Base-by-base conservation (phyloP, 192 early-diverging fungal genomes). In the Coemansia sp. region DNA sequence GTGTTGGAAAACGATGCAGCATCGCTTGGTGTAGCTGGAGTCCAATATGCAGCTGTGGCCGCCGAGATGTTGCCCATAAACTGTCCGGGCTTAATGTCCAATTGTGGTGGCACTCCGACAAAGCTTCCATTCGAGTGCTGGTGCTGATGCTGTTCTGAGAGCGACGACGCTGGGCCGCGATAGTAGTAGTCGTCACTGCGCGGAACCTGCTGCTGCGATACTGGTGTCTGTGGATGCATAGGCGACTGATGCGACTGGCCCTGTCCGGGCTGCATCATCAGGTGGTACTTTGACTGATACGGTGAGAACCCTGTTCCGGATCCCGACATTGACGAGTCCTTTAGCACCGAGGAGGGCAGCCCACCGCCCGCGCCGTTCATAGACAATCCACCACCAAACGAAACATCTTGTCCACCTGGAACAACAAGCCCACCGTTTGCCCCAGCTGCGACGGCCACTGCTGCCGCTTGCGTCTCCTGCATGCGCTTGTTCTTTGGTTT, bases 401-500 rank as follows among this genome's bases (percentile, higher is more conserved):
- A 35, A 1, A 68, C 61, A 3, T 73, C 71, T 39, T 74, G 77
- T 0, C 68, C 71, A 19, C 77, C 71, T 8, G 60, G 38, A 1
- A 65, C 64, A 1, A 65, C 64, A 18, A 49, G 48, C 14, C 53
- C 51, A 0, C 51, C 29, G n/a, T 54, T 54, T 3, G 53, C 53
- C 16, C 53, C 53, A 0, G 65, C 53, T 11, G 54, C 59, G 22
- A 49, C 54, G n/a, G 61, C 47, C 1, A 61, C 59, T 4, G 61
- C 74, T 11, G 62, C 66, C 3, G 63, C 70, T 54, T 72, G 69
- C 18, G 74, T 38, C 55, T 82, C 75, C 54, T 71, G 72, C 49
- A 74, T 43, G 18, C 72, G 75, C 72, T 83, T 77, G 70, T 68
- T 75, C 38, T 78, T 77, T 39, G 75, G 75, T 61, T 83, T 83